phyloP scores from a whole-genome alignment of 148 eudicot species.

The Chenopodium formosanum region DNA sequence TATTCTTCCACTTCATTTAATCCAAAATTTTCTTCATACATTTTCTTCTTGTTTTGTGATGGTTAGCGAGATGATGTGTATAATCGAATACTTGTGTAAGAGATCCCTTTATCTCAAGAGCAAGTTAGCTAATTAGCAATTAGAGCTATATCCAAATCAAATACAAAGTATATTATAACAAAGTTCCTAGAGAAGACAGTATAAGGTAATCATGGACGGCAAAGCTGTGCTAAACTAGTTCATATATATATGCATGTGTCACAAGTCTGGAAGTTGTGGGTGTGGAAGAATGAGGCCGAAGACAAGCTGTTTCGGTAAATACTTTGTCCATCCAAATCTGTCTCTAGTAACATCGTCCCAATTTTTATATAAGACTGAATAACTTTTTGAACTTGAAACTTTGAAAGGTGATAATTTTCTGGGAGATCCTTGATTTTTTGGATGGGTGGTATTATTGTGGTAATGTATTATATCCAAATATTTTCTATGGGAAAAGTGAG shows the following conservation, averaged over 20 bases:
- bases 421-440: too few species aligned
- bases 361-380: too few species aligned
- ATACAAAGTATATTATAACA: neutral
- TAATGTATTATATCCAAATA: too few species aligned
- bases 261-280: neutral
- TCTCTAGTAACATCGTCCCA: too few species aligned
- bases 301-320: too few species aligned
- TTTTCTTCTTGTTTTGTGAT: neutral
- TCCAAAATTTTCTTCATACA: neutral
- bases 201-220: neutral
- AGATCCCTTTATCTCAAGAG: neutral
- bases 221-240: neutral
- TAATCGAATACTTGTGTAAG: slow-evolving; percentile 6
- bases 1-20: neutral
- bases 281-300: too few species aligned
- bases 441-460: too few species aligned
- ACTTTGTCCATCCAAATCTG: too few species aligned
- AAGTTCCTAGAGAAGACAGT: neutral
- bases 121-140: neutral
- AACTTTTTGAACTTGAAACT: too few species aligned
- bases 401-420: too few species aligned
- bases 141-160: neutral
- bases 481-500: too few species aligned
- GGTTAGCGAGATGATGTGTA: neutral
- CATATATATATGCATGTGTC: neutral